A percentile compares a stretch with the other conserved stretches of the same genome.
Conservation (phyloP, 345 rosid species). For the Euclidium syriacum region DNA sequence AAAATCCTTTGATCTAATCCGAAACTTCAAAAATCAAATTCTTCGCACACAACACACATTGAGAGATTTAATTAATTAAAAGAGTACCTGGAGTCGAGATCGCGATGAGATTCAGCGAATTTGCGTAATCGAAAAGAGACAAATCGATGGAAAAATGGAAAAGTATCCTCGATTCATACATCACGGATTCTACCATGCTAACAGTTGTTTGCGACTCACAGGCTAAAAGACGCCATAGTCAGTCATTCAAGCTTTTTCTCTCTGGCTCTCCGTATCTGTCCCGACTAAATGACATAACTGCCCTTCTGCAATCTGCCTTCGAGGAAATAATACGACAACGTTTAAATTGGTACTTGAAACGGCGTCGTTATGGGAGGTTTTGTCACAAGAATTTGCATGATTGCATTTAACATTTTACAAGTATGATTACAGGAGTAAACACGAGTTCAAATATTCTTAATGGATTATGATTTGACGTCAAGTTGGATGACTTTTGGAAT, state of each 20-base stretch:
- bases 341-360: too few relatives aligned
- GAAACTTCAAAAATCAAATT: too few relatives aligned
- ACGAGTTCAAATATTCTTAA: too few relatives aligned
- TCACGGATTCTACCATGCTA: too few relatives aligned
- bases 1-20: too few relatives aligned
- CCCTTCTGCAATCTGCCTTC: background rate
- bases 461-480: background rate
- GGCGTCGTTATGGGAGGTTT: background rate
- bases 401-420: background rate
- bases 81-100: background rate
- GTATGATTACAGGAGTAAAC: background rate
- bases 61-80: too few relatives aligned
- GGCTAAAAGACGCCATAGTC: background rate
- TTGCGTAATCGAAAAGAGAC: too few relatives aligned
- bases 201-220: too few relatives aligned
- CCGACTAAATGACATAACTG: background rate
- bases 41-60: too few relatives aligned
- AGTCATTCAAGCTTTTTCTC: background rate
- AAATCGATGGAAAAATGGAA: too few relatives aligned
- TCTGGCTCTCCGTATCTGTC: background rate
- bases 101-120: too few relatives aligned
- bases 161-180: too few relatives aligned
- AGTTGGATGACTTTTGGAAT: background rate
- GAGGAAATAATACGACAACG: background rate
- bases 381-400: background rate